Conservation (phyloP, 2,329 filamentous ascomycete genomes). For the Nothophaeocryptopus gaeumannii region DNA sequence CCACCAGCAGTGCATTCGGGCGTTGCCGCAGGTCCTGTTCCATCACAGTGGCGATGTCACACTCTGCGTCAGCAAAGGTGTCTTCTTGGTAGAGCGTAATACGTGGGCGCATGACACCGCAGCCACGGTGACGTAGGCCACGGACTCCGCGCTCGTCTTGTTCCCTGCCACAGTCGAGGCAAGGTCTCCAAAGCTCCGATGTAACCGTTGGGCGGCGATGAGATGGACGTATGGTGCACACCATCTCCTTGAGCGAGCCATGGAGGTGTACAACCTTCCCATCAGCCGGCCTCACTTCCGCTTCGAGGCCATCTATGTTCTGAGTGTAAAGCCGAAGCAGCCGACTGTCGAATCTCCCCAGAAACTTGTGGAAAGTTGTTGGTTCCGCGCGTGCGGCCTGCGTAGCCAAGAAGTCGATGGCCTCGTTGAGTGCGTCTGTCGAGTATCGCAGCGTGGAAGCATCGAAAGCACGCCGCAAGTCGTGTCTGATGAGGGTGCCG, state of each 20-base stretch:
- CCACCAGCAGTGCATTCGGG: background rate
- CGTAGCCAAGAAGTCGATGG: background rate
- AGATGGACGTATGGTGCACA: slow-evolving; percentile 1
- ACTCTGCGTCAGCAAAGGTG: slow-evolving; percentile 1
- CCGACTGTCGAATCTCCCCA: background rate
- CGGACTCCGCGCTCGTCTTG: background rate
- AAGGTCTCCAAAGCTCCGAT: background rate
- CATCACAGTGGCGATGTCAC: background rate
- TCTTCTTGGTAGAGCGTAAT: slow-evolving; percentile 3
- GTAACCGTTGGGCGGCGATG: background rate
- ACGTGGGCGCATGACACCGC: slow-evolving; percentile 3
- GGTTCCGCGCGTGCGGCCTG: background rate
- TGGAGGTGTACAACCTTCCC: background rate
- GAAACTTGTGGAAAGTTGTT: background rate
- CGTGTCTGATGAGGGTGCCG: background rate
- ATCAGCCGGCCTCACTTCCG: background rate
- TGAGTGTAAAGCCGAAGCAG: slow-evolving; percentile 3
- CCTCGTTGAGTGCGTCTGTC: background rate
- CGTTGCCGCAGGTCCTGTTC: background rate
- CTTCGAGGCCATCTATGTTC: slow-evolving; percentile 1
- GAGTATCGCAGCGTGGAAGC: slow-evolving; percentile 2
- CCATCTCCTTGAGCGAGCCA: background rate
- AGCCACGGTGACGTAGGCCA: background rate
- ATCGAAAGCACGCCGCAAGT: background rate
- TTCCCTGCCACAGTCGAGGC: background rate